Evolutionary conservation across 805 yeast species (phyloP).

Genomic region (Candida nitratophila): DNA sequence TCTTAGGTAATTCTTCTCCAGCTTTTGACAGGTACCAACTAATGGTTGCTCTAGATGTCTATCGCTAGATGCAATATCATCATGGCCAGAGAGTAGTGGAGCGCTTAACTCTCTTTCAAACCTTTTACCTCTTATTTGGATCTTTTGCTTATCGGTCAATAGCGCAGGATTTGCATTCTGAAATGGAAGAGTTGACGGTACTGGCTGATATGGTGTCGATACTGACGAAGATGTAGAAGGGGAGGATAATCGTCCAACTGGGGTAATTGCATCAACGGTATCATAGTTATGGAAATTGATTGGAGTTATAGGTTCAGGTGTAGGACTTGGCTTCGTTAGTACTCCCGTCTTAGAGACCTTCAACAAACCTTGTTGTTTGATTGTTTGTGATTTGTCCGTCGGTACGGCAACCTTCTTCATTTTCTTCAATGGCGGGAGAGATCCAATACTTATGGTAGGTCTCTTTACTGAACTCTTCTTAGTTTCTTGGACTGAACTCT

Average conservation of each 20-base stretch:
- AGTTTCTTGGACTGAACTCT: background rate
- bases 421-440: constrained; percentile 9
- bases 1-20: constrained; percentile 78
- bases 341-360: background rate
- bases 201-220: no score
- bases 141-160: constrained; percentile 2
- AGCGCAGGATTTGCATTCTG: background rate
- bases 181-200: background rate
- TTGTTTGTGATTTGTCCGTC: constrained; percentile 2
- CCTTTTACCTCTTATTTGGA: constrained; percentile 36
- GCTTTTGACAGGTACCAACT: constrained; percentile 54
- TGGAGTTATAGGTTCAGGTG: no score
- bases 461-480: background rate
- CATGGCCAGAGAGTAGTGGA: constrained; percentile 7
- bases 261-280: background rate
- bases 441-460: background rate
- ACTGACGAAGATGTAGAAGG: background rate
- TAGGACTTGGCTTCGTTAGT: background rate
- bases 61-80: constrained; percentile 4
- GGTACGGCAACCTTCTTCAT: constrained; percentile 5
- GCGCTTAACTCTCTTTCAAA: constrained; percentile 32
- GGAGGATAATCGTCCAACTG: background rate
- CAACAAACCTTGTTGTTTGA: background rate
- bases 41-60: constrained; percentile 19
- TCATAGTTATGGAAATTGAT: no score